These are phyloP conservation scores for Dalbergia cultrata DNA, from an alignment of 306 rosid genomes.

Conservation along the genomic window DNA sequence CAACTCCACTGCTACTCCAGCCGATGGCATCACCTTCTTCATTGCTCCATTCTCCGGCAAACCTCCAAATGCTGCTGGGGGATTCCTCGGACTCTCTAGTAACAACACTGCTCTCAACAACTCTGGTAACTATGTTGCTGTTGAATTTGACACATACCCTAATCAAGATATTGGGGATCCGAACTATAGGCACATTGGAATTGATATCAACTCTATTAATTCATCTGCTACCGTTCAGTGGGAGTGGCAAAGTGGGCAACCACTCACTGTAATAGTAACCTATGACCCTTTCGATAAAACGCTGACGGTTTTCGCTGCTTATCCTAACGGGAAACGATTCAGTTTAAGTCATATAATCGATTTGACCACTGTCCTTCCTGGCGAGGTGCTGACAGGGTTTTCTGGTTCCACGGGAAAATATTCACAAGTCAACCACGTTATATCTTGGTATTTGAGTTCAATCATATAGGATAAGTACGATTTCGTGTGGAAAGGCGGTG, in stretches of 20 bases:
- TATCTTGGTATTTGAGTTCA: background rate
- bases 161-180: slow-evolving; percentile 33
- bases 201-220: slow-evolving; percentile 22
- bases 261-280: background rate
- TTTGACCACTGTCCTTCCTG: slow-evolving; percentile 10
- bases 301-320: slow-evolving; percentile 4
- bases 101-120: background rate
- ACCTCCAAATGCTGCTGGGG: slow-evolving; percentile 7
- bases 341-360: background rate
- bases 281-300: slow-evolving; percentile 18
- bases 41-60: slow-evolving; percentile 10
- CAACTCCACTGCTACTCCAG: background rate
- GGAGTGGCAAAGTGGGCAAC: background rate
- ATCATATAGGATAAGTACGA: background rate
- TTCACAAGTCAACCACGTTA: background rate
- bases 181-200: slow-evolving; percentile 28
- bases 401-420: slow-evolving; percentile 10
- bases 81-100: slow-evolving; percentile 29
- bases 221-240: background rate
- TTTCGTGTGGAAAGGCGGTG: background rate
- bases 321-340: background rate
- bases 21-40: slow-evolving; percentile 17
- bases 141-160: slow-evolving; percentile 42
- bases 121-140: slow-evolving; percentile 10
- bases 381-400: slow-evolving; percentile 26